Conservation (phyloP, 1,284 basidiomycete genomes). For the Hymenochaete sp. region DNA sequence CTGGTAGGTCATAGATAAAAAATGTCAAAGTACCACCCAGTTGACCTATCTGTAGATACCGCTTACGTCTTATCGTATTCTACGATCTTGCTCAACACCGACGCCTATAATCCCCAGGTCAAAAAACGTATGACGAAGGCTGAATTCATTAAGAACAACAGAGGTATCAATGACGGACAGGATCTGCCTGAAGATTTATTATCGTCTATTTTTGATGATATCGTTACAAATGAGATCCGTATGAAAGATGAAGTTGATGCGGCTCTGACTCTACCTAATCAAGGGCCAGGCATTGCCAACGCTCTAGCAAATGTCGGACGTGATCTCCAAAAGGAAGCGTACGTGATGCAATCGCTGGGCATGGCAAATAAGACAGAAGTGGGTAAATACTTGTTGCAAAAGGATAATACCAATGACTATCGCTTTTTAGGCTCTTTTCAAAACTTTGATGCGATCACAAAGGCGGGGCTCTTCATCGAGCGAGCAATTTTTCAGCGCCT, state of each 20-base stretch:
- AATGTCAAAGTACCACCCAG: not conserved
- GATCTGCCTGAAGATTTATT: conserved; percentile 85
- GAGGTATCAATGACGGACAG: conserved; percentile 85
- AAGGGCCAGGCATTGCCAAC: conserved; percentile 68
- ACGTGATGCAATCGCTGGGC: conserved; percentile 86
- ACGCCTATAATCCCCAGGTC: conserved; percentile 89
- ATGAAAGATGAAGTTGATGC: conserved; percentile 95
- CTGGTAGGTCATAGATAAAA: conserved; percentile 36
- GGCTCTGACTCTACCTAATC: conserved; percentile 34
- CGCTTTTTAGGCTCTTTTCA: conserved; percentile 66
- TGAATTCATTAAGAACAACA: conserved; percentile 89
- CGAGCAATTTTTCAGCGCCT: conserved; percentile 91
- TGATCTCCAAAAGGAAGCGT: conserved; percentile 90
- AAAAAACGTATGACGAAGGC: conserved; percentile 87
- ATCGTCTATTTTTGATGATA: conserved; percentile 78
- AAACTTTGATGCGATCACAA: conserved; percentile 82
- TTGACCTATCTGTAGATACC: conserved; percentile 49
- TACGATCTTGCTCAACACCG: conserved; percentile 91
- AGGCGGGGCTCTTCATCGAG: conserved; percentile 63
- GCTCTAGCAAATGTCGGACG: conserved; percentile 83
- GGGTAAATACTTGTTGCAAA: conserved; percentile 18
- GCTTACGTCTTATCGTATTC: conserved; percentile 93
- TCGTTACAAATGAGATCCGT: conserved; percentile 83
- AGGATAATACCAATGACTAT: not conserved
- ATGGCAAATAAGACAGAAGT: conserved; percentile 96